Evolutionary conservation across 306 rosid genomes (phyloP).

Genomic region (Senna siamea): DNA sequence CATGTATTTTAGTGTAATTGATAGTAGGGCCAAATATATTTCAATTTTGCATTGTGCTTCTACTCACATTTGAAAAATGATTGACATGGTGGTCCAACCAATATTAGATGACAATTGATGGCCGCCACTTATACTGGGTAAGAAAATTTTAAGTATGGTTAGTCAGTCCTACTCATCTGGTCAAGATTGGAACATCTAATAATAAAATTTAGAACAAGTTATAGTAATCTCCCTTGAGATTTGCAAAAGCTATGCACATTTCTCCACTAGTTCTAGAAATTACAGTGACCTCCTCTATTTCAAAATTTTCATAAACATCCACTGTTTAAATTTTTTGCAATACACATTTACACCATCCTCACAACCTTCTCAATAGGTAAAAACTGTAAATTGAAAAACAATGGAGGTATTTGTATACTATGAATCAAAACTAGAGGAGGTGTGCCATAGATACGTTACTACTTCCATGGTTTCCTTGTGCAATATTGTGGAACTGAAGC

Average conservation of each 20-base stretch:
- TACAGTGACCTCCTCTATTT: neutral
- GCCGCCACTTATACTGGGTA: neutral
- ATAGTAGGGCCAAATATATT: neutral
- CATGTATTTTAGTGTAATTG: neutral
- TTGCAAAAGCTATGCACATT: neutral
- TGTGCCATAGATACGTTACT: neutral
- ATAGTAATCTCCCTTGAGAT: neutral
- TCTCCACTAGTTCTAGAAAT: neutral
- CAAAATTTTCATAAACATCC: neutral
- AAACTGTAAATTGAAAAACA: neutral
- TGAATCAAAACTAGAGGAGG: neutral
- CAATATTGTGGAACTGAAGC: neutral
- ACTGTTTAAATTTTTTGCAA: neutral
- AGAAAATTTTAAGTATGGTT: neutral
- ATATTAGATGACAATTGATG: too few species aligned
- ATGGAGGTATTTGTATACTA: neutral
- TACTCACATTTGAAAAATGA: neutral
- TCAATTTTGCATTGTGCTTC: neutral
- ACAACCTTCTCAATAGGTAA: neutral
- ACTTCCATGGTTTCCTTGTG: conserved; percentile 19
- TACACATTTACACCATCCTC: neutral
- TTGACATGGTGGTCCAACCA: neutral
- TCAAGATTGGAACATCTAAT: neutral
- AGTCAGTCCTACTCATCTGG: neutral
- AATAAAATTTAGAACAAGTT: neutral